Evolutionary conservation across 805 yeast genomes (phyloP).

Genomic region (Scheffersomyces ergatensis): DNA sequence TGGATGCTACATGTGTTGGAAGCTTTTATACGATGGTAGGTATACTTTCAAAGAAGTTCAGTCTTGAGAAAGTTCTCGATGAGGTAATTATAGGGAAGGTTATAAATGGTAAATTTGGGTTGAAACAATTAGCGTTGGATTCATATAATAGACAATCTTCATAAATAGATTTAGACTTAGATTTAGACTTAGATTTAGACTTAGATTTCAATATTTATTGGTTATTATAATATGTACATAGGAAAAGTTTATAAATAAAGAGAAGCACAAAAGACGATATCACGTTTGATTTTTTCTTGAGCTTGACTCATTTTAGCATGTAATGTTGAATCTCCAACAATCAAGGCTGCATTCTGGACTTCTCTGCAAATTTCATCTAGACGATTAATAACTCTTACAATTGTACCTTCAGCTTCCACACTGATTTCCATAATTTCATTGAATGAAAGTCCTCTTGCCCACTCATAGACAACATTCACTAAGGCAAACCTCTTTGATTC

Average conservation of each 20-base stretch:
- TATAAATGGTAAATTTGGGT: conserved; percentile 28
- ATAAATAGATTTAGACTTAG: not conserved
- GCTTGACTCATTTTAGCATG: conserved; percentile 89
- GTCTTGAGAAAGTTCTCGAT: conserved; percentile 18
- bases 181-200: not conserved
- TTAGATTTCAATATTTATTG: not conserved
- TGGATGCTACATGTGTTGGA: conserved; percentile 25
- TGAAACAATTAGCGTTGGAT: conserved; percentile 12
- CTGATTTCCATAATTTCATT: conserved; percentile 88
- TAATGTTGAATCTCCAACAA: conserved; percentile 89
- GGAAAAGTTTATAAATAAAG: conserved; percentile 57
- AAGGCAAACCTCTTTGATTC: conserved; percentile 85
- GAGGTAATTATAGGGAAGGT: conserved; percentile 17
- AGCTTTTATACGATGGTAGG: conserved; percentile 40
- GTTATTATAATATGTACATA: not conserved
- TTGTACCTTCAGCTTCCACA: conserved; percentile 92
- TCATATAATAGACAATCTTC: not conserved
- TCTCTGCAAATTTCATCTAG: conserved; percentile 94
- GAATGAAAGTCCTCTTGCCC: conserved; percentile 94
- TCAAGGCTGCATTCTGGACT: conserved; percentile 88
- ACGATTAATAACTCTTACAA: conserved; percentile 92
- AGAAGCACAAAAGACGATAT: conserved; percentile 95
- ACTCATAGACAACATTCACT: conserved; percentile 92
- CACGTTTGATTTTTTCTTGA: conserved; percentile 93
- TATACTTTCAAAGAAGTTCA: conserved; percentile 25